A percentile compares a stretch with the other conserved stretches of the same genome.
Evolutionary conservation across 2,329 filamentous ascomycete species (phyloP).

Genomic region (Truncatella angustata): DNA sequence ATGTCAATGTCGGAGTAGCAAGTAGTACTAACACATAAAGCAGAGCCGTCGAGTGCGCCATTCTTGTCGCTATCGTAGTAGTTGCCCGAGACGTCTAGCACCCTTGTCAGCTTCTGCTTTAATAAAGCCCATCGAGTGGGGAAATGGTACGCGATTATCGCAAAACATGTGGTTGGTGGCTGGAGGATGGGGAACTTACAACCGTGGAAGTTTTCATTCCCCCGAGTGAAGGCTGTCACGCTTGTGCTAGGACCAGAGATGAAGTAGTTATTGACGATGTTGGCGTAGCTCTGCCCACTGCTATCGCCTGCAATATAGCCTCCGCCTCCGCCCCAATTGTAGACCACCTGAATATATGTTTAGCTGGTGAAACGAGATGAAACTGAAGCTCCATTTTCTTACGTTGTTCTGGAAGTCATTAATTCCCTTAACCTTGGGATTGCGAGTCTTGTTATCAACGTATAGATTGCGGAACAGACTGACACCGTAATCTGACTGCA

Average conservation of each 20-base stretch:
- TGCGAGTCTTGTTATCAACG: constrained; percentile 56
- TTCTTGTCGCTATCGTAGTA: constrained; percentile 50
- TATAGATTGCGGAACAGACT: constrained; percentile 54
- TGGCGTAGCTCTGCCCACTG: constrained; percentile 42
- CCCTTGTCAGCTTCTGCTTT: background rate
- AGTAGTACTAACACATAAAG: constrained; percentile 37
- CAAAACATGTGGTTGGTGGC: no score
- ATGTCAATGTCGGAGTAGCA: constrained; percentile 49
- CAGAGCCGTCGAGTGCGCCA: constrained; percentile 45
- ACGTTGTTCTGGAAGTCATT: constrained; percentile 51
- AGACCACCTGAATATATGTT: constrained; percentile 43
- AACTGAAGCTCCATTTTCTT: no score
- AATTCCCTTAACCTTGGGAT: constrained; percentile 55
- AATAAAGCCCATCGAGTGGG: background rate
- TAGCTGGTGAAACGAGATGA: no score
- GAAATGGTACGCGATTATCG: background rate
- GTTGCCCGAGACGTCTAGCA: constrained; percentile 48
- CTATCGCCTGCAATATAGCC: constrained; percentile 55
- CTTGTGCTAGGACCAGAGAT: constrained; percentile 51
- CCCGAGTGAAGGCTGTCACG: constrained; percentile 50
- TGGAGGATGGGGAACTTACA: no score
- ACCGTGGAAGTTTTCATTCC: constrained; percentile 52
- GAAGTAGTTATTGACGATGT: constrained; percentile 58
- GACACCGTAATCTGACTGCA: constrained; percentile 48
- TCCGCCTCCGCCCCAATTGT: constrained; percentile 54